These are phyloP conservation scores for Claviceps pusilla DNA, from an alignment of 2,329 filamentous ascomycete species.

Conservation along the genomic window DNA sequence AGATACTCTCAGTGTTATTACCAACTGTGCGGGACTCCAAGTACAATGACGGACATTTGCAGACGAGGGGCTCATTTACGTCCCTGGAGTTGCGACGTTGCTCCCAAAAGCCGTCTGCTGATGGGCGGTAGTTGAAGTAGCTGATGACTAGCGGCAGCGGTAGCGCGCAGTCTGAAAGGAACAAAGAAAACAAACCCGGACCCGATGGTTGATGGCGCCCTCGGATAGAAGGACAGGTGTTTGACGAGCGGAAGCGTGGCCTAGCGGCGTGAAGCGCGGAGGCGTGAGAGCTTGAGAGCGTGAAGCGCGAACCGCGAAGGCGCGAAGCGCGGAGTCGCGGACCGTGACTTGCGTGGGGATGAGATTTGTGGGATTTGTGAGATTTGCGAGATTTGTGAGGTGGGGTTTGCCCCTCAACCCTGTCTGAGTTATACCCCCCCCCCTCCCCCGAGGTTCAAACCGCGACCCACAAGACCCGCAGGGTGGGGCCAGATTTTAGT, in stretches of 20 bases:
- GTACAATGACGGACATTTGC: neutral
- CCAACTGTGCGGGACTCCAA: neutral
- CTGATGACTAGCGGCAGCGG: too few relatives aligned
- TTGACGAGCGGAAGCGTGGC: neutral
- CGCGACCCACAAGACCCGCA: too few relatives aligned
- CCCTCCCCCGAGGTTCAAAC: neutral
- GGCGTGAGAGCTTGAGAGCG: neutral
- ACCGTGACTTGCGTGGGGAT: neutral
- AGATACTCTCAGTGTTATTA: neutral
- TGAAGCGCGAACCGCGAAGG: neutral
- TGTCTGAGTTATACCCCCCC: neutral
- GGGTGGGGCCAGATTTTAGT: too few relatives aligned
- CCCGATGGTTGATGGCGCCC: neutral
- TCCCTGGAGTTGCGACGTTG: too few relatives aligned
- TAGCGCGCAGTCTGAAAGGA: too few relatives aligned
- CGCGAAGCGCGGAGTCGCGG: neutral
- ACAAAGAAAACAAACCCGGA: too few relatives aligned
- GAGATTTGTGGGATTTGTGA: neutral
- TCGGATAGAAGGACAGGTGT: neutral
- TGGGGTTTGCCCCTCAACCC: neutral
- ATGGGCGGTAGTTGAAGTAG: too few relatives aligned
- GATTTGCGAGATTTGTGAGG: neutral
- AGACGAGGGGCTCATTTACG: too few relatives aligned
- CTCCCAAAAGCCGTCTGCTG: too few relatives aligned
- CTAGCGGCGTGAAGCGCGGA: neutral